A percentile compares a stretch with the other conserved stretches of the same genome.
phyloP scores from a whole-genome alignment of 2,329 filamentous ascomycete species.

The Cordyceps cicadae region DNA sequence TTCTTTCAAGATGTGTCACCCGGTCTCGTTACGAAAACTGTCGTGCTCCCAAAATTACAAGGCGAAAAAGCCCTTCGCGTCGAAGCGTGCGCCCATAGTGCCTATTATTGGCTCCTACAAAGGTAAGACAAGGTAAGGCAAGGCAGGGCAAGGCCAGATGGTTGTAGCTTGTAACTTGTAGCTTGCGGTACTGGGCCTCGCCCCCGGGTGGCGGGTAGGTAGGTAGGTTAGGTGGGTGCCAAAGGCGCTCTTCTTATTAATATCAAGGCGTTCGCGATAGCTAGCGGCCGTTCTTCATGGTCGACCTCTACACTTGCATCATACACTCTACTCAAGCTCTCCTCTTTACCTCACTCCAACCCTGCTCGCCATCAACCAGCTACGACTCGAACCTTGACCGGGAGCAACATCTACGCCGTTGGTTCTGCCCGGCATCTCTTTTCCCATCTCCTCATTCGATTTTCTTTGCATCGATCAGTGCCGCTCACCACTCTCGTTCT shows the following conservation, averaged over 20 bases:
- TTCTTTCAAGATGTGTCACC: neutral
- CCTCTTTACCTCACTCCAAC: neutral
- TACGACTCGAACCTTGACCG: neutral
- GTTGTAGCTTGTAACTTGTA: too few relatives aligned
- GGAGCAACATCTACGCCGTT: neutral
- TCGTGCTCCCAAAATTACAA: neutral
- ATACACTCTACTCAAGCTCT: neutral
- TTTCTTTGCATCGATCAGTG: neutral
- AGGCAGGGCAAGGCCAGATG: neutral
- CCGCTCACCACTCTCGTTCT: neutral
- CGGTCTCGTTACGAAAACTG: neutral
- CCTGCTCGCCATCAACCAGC: neutral
- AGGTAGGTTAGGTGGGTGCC: too few relatives aligned
- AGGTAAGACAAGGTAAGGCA: neutral
- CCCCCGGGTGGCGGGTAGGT: neutral
- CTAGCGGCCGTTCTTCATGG: neutral
- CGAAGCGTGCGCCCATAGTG: neutral
- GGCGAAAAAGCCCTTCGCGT: neutral
- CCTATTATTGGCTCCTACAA: neutral
- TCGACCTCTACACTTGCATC: constrained; percentile 1
- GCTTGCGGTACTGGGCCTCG: neutral
- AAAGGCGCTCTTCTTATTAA: neutral
- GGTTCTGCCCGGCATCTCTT: neutral
- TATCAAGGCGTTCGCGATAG: neutral
- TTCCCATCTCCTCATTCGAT: neutral